Conservation (phyloP, 2,329 filamentous ascomycete genomes). For the Penicillium sp. region DNA sequence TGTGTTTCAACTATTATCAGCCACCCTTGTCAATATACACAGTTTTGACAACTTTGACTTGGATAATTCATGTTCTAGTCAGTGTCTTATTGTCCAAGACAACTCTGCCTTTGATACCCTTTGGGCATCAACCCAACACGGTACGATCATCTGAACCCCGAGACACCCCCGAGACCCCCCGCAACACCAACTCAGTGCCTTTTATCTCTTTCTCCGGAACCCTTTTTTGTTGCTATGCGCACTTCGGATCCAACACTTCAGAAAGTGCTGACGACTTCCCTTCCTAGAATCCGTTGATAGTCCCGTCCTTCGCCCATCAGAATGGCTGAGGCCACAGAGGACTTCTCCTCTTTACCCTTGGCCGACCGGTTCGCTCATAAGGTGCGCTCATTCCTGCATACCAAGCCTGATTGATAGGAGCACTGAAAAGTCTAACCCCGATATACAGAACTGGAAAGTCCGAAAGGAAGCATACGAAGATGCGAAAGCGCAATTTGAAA, state of each 20-base stretch:
- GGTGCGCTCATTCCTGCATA: slow-evolving; percentile 25
- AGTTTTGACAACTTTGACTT: background rate
- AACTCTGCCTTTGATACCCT: slow-evolving; percentile 12
- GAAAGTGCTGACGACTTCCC: background rate
- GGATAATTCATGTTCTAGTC: background rate
- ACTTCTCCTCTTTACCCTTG: slow-evolving; percentile 44
- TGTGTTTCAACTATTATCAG: background rate
- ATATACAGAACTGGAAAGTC: slow-evolving; percentile 81
- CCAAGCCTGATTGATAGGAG: background rate
- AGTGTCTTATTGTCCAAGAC: slow-evolving; percentile 5
- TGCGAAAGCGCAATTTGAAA: slow-evolving; percentile 79
- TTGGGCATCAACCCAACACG: slow-evolving; percentile 21
- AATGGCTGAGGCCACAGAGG: slow-evolving; percentile 45
- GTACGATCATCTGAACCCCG: slow-evolving; percentile 11
- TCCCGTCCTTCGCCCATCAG: slow-evolving; percentile 13
- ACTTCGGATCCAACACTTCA: background rate
- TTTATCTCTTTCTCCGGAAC: background rate
- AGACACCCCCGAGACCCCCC: background rate
- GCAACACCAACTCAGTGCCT: background rate
- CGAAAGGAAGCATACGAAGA: slow-evolving; percentile 94
- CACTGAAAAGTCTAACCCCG: slow-evolving; percentile 21
- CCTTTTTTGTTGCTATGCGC: background rate
- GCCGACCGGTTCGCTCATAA: slow-evolving; percentile 46
- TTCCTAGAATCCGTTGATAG: background rate
- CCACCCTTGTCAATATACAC: background rate